These are phyloP conservation scores for Nakaseomyces glabratus DNA, from an alignment of 1,139 yeast genomes.

Conservation along the genomic window DNA sequence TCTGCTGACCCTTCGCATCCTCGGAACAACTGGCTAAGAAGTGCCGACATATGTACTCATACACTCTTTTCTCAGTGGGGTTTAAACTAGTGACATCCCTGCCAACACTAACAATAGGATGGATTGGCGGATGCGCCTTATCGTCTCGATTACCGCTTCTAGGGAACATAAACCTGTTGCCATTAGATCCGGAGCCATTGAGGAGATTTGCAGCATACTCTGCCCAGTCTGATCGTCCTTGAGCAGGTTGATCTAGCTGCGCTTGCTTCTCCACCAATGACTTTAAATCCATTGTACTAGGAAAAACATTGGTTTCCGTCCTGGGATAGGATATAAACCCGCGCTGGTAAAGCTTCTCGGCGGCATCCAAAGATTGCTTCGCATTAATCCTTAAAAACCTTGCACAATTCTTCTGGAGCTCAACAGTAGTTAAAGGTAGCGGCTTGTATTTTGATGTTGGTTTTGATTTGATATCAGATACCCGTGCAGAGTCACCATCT, in stretches of 20 bases:
- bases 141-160: constrained; percentile 79
- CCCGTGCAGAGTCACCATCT: constrained; percentile 39
- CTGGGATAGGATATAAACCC: constrained; percentile 94
- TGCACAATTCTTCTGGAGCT: constrained; percentile 80
- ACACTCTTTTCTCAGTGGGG: constrained; percentile 52
- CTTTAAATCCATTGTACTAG: constrained; percentile 60
- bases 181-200: constrained; percentile 17
- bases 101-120: constrained; percentile 55
- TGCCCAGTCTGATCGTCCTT: constrained; percentile 38
- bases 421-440: constrained; percentile 90
- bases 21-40: constrained; percentile 88
- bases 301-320: constrained; percentile 91
- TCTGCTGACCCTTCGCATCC: constrained; percentile 74
- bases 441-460: constrained; percentile 78
- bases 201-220: constrained; percentile 35
- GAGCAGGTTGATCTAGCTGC: constrained; percentile 29
- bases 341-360: constrained; percentile 75
- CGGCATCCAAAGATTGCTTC: constrained; percentile 69
- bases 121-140: constrained; percentile 97
- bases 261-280: constrained; percentile 53
- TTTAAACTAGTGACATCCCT: background rate
- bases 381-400: constrained; percentile 68
- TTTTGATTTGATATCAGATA: constrained; percentile 44
- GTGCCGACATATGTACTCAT: constrained; percentile 78
- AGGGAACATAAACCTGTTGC: constrained; percentile 46